Conservation (phyloP, 2,329 filamentous ascomycete species). For the Knufia fluminis region DNA sequence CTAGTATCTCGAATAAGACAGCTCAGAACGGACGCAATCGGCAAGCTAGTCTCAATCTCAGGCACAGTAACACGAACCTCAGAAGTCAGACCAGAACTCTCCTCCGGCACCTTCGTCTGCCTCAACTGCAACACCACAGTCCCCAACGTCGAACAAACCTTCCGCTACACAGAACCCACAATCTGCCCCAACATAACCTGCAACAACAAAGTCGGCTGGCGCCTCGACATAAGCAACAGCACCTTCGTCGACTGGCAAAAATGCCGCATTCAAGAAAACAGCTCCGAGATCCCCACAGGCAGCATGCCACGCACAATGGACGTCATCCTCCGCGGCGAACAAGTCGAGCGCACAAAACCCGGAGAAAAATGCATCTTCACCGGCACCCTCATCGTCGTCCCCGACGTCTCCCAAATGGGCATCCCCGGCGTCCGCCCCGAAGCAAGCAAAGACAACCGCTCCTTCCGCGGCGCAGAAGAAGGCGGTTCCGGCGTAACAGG, state of each 20-base stretch:
- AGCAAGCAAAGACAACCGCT: conserved; percentile 72
- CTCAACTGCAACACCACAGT: conserved; percentile 77
- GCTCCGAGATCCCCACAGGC: conserved; percentile 92
- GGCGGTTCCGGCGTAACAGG: conserved; percentile 79
- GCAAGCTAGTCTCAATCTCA: conserved; percentile 87
- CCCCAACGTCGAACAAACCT: conserved; percentile 91
- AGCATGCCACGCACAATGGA: conserved; percentile 99
- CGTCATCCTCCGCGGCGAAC: conserved; percentile 89
- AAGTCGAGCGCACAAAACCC: conserved; percentile 93
- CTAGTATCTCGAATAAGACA: conserved; percentile 78
- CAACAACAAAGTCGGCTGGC: conserved; percentile 85
- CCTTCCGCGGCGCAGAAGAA: conserved; percentile 65
- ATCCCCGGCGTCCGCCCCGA: conserved; percentile 78
- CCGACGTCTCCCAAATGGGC: conserved; percentile 89
- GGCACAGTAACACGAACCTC: conserved; percentile 95
- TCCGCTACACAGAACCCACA: conserved; percentile 92
- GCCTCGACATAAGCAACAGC: conserved; percentile 90
- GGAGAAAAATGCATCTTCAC: conserved; percentile 98
- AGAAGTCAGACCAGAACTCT: conserved; percentile 89
- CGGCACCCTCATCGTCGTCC: conserved; percentile 88
- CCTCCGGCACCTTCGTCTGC: conserved; percentile 84
- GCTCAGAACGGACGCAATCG: conserved; percentile 80
- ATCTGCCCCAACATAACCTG: conserved; percentile 86
- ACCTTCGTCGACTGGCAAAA: conserved; percentile 99
- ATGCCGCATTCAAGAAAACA: conserved; percentile 95